Percentiles rank a stretch among this genome's conserved stretches.
These are phyloP conservation scores for Yarrowia sp. DNA, from an alignment of 805 yeast genomes.

Conservation along the genomic window DNA sequence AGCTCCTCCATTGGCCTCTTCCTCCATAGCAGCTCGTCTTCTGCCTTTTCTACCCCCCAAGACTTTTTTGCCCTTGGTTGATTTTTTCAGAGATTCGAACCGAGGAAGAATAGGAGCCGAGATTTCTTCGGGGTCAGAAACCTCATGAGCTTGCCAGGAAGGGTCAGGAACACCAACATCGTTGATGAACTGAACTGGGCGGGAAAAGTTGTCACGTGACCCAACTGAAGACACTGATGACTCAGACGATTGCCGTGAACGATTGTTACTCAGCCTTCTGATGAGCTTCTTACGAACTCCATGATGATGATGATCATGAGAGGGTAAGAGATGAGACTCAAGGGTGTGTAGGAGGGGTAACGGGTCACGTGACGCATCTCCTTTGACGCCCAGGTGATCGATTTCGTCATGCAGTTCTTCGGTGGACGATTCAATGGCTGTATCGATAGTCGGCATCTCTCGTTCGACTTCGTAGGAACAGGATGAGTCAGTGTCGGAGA, in stretches of 20 bases:
- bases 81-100: not conserved
- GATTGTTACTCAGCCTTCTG: not conserved
- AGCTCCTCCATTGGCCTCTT: not conserved
- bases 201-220: slow-evolving; percentile 14
- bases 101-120: not conserved
- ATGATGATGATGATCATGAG: not conserved
- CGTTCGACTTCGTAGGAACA: not conserved
- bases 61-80: not conserved
- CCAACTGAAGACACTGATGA: slow-evolving; percentile 3
- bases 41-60: not conserved
- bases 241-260: not conserved
- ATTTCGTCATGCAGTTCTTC: not conserved
- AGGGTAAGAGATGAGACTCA: not conserved
- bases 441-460: not conserved
- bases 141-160: not conserved
- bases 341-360: not conserved
- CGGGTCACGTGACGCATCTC: not conserved
- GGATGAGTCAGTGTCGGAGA: not conserved
- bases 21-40: not conserved
- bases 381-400: not conserved
- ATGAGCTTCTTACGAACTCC: slow-evolving; percentile 1
- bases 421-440: not conserved
- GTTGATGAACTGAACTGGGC: slow-evolving; percentile 15
- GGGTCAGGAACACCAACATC: slow-evolving; percentile 6
- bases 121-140: slow-evolving; percentile 15